phyloP scores from a whole-genome alignment of 2,329 filamentous ascomycete genomes.

The Penicillium brevicompactum region DNA sequence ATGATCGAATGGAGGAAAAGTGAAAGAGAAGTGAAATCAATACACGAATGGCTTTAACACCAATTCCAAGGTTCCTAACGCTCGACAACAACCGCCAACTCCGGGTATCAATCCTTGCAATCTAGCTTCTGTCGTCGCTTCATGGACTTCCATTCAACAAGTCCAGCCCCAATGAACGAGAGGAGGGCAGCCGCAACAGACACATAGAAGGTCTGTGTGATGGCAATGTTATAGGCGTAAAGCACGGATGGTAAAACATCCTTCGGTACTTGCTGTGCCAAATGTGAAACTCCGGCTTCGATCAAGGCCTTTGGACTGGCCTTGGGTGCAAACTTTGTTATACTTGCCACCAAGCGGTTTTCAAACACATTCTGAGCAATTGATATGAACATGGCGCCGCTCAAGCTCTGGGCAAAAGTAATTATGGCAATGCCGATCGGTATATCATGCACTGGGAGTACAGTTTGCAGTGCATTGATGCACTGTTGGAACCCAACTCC shows the following conservation, averaged over 20 bases:
- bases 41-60: neutral
- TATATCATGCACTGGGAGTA: slow-evolving; percentile 34
- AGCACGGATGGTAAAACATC: slow-evolving; percentile 34
- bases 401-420: slow-evolving; percentile 41
- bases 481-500: slow-evolving; percentile 41
- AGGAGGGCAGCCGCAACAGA: slow-evolving; percentile 36
- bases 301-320: slow-evolving; percentile 32
- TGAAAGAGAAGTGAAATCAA: neutral
- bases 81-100: neutral
- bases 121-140: slow-evolving; percentile 18
- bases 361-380: slow-evolving; percentile 43
- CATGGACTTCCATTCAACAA: slow-evolving; percentile 45
- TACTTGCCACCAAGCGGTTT: slow-evolving; percentile 33
- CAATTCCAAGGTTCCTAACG: neutral
- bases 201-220: slow-evolving; percentile 44
- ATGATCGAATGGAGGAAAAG: neutral
- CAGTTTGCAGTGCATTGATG: slow-evolving; percentile 39
- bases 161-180: slow-evolving; percentile 33
- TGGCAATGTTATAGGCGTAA: slow-evolving; percentile 39
- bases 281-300: slow-evolving; percentile 39
- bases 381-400: slow-evolving; percentile 40
- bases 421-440: slow-evolving; percentile 39
- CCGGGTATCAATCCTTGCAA: neutral
- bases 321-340: slow-evolving; percentile 26
- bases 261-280: slow-evolving; percentile 31